Evolutionary conservation across 2,329 filamentous ascomycete genomes (phyloP).

Genomic region (Penicillium sp.): DNA sequence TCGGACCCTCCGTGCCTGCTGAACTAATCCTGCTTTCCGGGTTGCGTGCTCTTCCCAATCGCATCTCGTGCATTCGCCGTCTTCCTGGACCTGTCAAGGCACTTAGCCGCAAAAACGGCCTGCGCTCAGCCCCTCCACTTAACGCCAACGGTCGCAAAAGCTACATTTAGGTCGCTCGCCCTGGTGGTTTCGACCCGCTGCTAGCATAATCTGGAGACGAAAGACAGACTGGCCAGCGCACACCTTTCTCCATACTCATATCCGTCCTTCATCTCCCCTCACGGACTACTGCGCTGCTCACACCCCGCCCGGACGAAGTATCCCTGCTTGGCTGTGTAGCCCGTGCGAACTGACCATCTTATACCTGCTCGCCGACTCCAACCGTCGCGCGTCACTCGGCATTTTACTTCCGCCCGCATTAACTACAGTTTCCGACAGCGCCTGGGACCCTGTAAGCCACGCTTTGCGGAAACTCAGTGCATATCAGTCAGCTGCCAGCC

Average conservation of each 20-base stretch:
- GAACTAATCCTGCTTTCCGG: constrained; percentile 1
- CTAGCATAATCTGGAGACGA: too few species aligned
- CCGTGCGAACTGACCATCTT: constrained; percentile 12
- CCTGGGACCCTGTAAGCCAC: constrained; percentile 12
- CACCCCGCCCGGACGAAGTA: neutral
- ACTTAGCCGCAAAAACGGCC: constrained; percentile 6
- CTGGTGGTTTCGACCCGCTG: neutral
- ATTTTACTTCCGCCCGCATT: constrained; percentile 20
- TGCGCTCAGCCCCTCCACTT: constrained; percentile 5
- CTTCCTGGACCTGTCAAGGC: neutral
- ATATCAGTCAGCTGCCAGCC: constrained; percentile 17
- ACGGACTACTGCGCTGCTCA: neutral
- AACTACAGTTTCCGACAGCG: neutral
- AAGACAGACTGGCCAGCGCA: neutral
- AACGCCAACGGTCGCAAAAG: neutral
- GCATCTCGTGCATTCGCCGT: neutral
- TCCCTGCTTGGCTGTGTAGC: neutral
- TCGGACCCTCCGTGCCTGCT: constrained; percentile 4
- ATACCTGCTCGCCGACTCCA: constrained; percentile 10
- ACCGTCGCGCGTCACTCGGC: constrained; percentile 13
- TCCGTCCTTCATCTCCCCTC: neutral
- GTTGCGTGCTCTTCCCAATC: neutral
- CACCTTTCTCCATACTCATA: neutral
- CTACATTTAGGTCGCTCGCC: neutral
- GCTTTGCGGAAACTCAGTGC: constrained; percentile 13